Evolutionary conservation across 306 rosid species (phyloP), one percentile per base, ranked within the genome.

Genomic region (Cucumis melo): DNA sequence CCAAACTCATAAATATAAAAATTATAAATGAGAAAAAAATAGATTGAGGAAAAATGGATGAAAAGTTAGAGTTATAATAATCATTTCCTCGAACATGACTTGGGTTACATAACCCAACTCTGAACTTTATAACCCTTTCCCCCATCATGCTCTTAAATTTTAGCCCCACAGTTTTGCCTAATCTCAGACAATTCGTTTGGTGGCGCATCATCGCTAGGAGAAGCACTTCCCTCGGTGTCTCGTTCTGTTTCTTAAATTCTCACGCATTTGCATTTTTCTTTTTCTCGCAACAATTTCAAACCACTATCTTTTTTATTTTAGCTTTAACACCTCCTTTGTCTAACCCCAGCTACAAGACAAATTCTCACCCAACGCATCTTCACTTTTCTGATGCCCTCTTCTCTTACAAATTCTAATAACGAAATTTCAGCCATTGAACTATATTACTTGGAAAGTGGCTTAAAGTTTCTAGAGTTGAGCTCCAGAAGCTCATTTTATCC

Each of bases 311-410:
- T 32, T 32, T 32, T 32, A 46, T 14, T 71, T 71, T 46, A 41
- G 54, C 77, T 32, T 32, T 19, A 53, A 20, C 23, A 20, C 6
- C 5, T 11, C 32, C 62, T 57, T 21, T 21, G 32, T 32, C 29
- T 57, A 4, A 4, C 75, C 38, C 80, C 61, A 65, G 80, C 89
- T 89, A 88, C 65, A 78, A 60, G 90, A 88, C 96, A 92, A 88
- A 59, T 79, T 79, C 14, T 44, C 83, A 78, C 82, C 85, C 67
- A 75, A 85, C 78, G 87, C 86, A 88, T 90, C 92, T 88, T 81
- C 87, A 80, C 80, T 59, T 16, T 74, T 80, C 50, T 74, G 91
- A 90, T 92, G 79, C 96, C 81, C 57, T 75, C 71, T 20, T 20
- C 6, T 59, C 7, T 15, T 29, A 14, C 44, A 62, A 34, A 29